Percentiles rank a stretch among this genome's conserved stretches.
Conservation (phyloP, 73 alveolate species). For the Paraurostyla sp. region DNA sequence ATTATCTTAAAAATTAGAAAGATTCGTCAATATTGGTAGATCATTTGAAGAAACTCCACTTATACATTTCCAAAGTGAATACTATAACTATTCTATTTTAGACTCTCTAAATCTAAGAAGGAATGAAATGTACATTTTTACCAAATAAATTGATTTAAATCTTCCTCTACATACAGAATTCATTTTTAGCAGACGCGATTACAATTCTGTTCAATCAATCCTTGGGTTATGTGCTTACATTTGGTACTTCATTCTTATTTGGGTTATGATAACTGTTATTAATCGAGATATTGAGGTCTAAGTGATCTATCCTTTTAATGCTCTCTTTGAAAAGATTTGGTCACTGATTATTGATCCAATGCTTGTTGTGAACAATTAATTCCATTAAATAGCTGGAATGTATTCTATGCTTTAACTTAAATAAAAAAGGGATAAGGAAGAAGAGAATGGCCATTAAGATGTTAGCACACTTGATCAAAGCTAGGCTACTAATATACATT, state of each 20-base stretch:
- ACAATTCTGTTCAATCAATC: background rate
- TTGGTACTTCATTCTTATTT: slow-evolving; percentile 24
- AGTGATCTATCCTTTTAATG: slow-evolving; percentile 44
- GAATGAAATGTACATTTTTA: slow-evolving; percentile 19
- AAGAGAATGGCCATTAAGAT: background rate
- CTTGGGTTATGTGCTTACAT: slow-evolving; percentile 53
- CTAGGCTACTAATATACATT: background rate
- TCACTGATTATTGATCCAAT: slow-evolving; percentile 51
- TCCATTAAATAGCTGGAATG: slow-evolving; percentile 47
- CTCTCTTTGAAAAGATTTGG: slow-evolving; percentile 57
- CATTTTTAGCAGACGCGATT: slow-evolving; percentile 8
- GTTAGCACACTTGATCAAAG: slow-evolving; percentile 19
- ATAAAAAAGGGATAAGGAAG: background rate
- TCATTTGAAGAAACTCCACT: slow-evolving; percentile 1
- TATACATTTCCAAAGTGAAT: slow-evolving; percentile 2
- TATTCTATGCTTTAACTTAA: slow-evolving; percentile 18
- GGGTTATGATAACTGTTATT: background rate
- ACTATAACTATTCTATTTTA: slow-evolving; percentile 22
- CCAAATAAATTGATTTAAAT: background rate
- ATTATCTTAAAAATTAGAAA: background rate
- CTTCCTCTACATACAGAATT: background rate
- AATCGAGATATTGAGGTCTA: slow-evolving; percentile 33
- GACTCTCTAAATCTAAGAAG: slow-evolving; percentile 16
- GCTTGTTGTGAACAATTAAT: slow-evolving; percentile 43
- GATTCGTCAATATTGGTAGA: background rate